Percentiles rank a stretch among this genome's conserved stretches.
phyloP scores from a whole-genome alignment of 306 rosid genomes.

The Senna tora region DNA sequence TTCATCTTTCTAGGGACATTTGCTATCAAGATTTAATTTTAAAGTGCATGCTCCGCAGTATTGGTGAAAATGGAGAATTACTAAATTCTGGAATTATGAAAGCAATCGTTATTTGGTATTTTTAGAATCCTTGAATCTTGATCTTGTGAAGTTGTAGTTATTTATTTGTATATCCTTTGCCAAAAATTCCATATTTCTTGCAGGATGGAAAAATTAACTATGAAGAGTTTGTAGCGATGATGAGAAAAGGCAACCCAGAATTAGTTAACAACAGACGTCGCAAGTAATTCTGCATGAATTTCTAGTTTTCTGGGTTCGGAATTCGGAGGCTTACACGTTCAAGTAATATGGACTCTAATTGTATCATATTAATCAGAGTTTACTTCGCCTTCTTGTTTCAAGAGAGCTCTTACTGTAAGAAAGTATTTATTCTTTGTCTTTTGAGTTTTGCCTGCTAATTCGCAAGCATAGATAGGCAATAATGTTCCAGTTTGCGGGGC shows the following conservation, averaged over 20 bases:
- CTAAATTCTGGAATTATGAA: neutral
- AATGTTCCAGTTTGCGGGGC: neutral
- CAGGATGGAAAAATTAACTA: slow-evolving; percentile 95
- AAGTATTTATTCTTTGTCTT: neutral
- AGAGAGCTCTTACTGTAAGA: neutral
- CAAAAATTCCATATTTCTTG: neutral
- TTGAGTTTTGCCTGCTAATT: neutral
- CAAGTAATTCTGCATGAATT: slow-evolving; percentile 1
- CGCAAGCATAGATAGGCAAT: neutral
- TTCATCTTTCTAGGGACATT: neutral
- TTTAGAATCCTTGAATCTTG: neutral
- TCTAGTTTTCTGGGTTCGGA: neutral
- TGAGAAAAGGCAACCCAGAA: slow-evolving; percentile 92
- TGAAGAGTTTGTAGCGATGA: slow-evolving; percentile 91
- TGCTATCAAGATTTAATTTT: neutral
- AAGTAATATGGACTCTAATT: neutral
- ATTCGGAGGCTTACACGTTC: slow-evolving; percentile 8
- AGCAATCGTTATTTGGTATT: neutral
- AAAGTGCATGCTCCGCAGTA: neutral
- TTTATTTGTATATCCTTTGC: neutral
- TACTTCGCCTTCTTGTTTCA: neutral
- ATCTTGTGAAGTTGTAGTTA: neutral
- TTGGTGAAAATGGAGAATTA: neutral
- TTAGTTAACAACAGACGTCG: slow-evolving; percentile 10
- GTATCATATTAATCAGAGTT: neutral